A percentile compares a stretch with the other conserved stretches of the same genome.
These are phyloP conservation scores for Brachypodium distachyon DNA, from an alignment of 202 grass and related monocot species.

Conservation along the genomic window DNA sequence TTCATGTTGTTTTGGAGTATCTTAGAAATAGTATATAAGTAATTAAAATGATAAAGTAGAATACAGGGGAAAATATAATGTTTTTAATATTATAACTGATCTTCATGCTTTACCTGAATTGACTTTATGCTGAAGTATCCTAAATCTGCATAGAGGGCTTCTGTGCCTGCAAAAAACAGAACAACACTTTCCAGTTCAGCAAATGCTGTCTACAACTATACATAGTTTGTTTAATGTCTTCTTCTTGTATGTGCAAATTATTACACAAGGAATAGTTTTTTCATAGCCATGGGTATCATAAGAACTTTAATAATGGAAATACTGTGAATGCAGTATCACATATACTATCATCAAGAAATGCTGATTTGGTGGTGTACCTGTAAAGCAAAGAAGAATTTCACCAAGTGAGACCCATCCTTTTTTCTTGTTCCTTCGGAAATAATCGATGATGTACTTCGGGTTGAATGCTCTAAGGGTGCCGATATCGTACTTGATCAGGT, in stretches of 20 bases:
- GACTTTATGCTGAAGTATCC: conserved; percentile 48
- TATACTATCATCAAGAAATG: neutral
- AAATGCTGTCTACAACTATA: neutral
- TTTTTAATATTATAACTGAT: no score
- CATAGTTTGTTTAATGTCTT: neutral
- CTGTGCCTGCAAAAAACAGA: conserved; percentile 20
- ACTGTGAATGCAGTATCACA: neutral
- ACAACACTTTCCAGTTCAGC: neutral
- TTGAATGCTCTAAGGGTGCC: conserved; percentile 54
- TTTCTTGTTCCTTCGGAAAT: conserved; percentile 66
- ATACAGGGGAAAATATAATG: no score
- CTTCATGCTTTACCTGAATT: conserved; percentile 25
- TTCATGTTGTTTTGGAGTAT: no score
- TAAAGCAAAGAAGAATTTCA: conserved; percentile 65
- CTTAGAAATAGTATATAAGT: no score
- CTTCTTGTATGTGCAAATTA: neutral
- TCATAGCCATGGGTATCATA: no score
- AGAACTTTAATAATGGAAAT: neutral
- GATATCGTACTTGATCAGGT: conserved; percentile 58
- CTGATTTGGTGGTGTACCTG: conserved; percentile 26
- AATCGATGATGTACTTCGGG: conserved; percentile 66
- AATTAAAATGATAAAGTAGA: no score
- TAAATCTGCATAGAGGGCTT: conserved; percentile 53
- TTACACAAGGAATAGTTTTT: neutral
- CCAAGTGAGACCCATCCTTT: conserved; percentile 71